Conservation (phyloP, 176 grass and related monocot species). For the Melocanna baccifera region DNA sequence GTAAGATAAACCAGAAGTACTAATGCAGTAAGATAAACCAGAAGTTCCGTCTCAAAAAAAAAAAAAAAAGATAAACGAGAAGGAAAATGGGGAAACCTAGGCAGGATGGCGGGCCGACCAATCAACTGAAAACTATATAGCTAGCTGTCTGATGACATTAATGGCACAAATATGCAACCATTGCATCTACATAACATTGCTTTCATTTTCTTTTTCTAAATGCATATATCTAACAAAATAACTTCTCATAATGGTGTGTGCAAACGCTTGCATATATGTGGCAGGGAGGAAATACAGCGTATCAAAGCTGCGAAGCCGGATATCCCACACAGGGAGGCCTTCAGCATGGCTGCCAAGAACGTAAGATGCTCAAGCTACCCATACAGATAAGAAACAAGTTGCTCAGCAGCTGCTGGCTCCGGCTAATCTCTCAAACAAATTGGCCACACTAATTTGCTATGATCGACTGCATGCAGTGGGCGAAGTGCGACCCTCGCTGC, state of each 20-base stretch:
- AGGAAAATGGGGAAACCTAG: not conserved
- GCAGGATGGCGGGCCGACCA: not conserved
- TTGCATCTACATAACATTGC: not conserved
- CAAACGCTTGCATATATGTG: not conserved
- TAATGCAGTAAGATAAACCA: not conserved
- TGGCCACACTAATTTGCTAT: not conserved
- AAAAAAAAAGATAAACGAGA: not conserved
- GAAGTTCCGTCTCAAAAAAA: too few relatives aligned
- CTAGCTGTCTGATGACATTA: not conserved
- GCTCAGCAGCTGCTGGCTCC: not conserved
- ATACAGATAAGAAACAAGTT: not conserved
- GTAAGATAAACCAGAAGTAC: not conserved
- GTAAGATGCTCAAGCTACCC: conserved; percentile 42
- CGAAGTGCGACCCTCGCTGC: conserved; percentile 80
- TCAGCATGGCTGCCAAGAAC: conserved; percentile 99
- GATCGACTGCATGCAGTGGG: conserved; percentile 55
- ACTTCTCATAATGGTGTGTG: not conserved
- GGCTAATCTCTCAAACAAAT: not conserved
- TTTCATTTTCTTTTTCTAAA: not conserved
- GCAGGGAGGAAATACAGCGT: conserved; percentile 97
- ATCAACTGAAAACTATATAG: not conserved
- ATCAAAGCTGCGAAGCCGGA: conserved; percentile 94
- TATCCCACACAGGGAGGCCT: conserved; percentile 96
- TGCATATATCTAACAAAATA: not conserved
- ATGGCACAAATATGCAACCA: not conserved